These are phyloP conservation scores for Aspergillus panamensis DNA, from an alignment of 495 filamentous ascomycete species.

Conservation along the genomic window DNA sequence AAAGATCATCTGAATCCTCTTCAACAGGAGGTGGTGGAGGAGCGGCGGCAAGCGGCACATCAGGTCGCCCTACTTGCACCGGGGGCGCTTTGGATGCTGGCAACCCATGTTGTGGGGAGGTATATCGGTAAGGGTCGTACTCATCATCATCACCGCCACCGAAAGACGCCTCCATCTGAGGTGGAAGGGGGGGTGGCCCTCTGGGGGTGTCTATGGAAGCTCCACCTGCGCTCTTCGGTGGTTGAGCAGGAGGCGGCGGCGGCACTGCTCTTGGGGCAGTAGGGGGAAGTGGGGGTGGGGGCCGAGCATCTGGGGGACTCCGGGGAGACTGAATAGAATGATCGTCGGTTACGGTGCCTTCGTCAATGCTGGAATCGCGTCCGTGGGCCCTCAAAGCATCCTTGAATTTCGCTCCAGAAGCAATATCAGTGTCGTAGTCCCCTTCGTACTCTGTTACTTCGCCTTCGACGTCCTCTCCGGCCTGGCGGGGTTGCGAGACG, in stretches of 20 bases:
- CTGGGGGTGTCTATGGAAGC: constrained; percentile 68
- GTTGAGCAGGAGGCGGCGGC: constrained; percentile 50
- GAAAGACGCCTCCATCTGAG: constrained; percentile 39
- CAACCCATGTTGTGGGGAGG: constrained; percentile 42
- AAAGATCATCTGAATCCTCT: constrained; percentile 49
- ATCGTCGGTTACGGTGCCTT: constrained; percentile 52
- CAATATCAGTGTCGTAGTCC: constrained; percentile 97
- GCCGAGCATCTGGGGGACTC: constrained; percentile 40
- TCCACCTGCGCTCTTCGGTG: constrained; percentile 42
- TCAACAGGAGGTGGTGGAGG: constrained; percentile 31
- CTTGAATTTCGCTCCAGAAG: constrained; percentile 80
- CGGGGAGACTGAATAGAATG: constrained; percentile 45
- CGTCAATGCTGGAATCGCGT: constrained; percentile 69
- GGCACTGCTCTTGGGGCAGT: constrained; percentile 51
- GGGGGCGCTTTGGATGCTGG: constrained; percentile 32
- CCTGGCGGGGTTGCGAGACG: constrained; percentile 37
- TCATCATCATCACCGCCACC: constrained; percentile 58
- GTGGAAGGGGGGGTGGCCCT: constrained; percentile 57
- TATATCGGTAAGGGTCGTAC: constrained; percentile 72
- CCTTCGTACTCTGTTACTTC: constrained; percentile 95
- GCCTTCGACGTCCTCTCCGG: constrained; percentile 65
- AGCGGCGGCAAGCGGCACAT: constrained; percentile 23
- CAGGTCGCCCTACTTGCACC: constrained; percentile 18
- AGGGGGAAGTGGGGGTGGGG: constrained; percentile 59
- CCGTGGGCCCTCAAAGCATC: constrained; percentile 85